Evolutionary conservation across 306 rosid genomes (phyloP), one percentile per base, ranked within the genome.

Genomic region (Canavalia ensiformis): DNA sequence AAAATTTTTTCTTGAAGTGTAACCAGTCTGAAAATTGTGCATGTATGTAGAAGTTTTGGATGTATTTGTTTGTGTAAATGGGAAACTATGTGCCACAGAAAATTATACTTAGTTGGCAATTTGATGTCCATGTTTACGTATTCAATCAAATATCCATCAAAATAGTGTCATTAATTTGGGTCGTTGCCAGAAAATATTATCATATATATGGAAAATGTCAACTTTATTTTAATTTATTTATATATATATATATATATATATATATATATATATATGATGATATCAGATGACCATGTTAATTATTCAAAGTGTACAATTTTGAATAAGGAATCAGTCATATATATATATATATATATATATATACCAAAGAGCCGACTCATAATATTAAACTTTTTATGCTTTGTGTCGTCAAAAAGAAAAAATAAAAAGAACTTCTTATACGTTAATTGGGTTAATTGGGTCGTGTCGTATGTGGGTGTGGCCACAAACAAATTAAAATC

Each of bases 51-150:
- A 12, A 31, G 3, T 5, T 45, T 75, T 42, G 9, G 18, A 8
- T 8, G 0, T 2, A 41, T 44, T 11, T 45, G 45, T 18, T 64
- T 25, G 52, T 44, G 67, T 55, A 25, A 13, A 1, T 18, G 62
- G 8, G 31, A 80, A 59, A 46, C 8, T 10, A 6, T 31, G 12
- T 49, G 72, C 0, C 4, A 0, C 7, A 1, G 25, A 82, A 76
- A 68, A 82, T 10, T 58, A n/a, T 68, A 42, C 52, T 28, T 63
- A 39, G 64, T 54, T 70, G 79, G 39, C 83, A 54, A 41, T 47
- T 68, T 55, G 37, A 42, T 56, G 39, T 31, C 35, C 42, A 29
- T 13, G 13, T 65, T 64, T 50, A 64, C 28, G 3, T 0, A 25
- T 58, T 30, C 3, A 29, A 47, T 44, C 4, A 11, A 52, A 56